Conservation (phyloP, 164 flowering plant species). For the Cinnamomum micranthum region DNA sequence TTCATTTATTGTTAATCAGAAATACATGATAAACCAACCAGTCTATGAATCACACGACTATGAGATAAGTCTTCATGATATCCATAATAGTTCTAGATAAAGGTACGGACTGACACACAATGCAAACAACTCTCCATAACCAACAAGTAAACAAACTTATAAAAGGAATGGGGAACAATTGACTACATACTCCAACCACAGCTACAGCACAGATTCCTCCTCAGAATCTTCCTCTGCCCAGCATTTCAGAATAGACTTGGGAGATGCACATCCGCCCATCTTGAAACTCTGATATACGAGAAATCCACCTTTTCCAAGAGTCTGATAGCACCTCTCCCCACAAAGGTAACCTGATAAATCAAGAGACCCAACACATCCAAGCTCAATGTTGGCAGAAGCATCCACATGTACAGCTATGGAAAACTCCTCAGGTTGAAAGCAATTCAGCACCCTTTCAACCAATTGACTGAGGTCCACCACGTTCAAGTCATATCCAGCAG, state of each 20-base stretch:
- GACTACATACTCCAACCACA: background rate
- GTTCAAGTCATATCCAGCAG: slow-evolving; percentile 54
- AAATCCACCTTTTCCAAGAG: slow-evolving; percentile 37
- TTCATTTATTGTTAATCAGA: too few species aligned
- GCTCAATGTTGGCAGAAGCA: background rate
- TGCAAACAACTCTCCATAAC: too few species aligned
- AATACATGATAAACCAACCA: too few species aligned
- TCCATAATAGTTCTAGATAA: too few species aligned
- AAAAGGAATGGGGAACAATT: background rate
- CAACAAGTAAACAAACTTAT: too few species aligned
- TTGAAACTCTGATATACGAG: slow-evolving; percentile 41
- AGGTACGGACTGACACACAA: too few species aligned
- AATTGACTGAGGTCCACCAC: slow-evolving; percentile 32
- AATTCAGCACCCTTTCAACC: slow-evolving; percentile 60
- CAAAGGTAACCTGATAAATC: slow-evolving; percentile 40
- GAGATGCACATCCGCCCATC: slow-evolving; percentile 28
- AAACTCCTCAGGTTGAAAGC: slow-evolving; percentile 67
- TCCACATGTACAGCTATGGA: slow-evolving; percentile 59
- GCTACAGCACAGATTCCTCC: slow-evolving; percentile 50
- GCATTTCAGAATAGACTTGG: slow-evolving; percentile 44
- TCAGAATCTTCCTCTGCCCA: slow-evolving; percentile 38
- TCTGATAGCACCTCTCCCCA: slow-evolving; percentile 27
- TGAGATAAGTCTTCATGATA: too few species aligned
- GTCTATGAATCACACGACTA: too few species aligned
- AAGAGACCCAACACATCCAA: slow-evolving; percentile 8